Base-by-base conservation (phyloP, 2,329 filamentous ascomycete genomes). In the Aspergillus spinulosporus region DNA sequence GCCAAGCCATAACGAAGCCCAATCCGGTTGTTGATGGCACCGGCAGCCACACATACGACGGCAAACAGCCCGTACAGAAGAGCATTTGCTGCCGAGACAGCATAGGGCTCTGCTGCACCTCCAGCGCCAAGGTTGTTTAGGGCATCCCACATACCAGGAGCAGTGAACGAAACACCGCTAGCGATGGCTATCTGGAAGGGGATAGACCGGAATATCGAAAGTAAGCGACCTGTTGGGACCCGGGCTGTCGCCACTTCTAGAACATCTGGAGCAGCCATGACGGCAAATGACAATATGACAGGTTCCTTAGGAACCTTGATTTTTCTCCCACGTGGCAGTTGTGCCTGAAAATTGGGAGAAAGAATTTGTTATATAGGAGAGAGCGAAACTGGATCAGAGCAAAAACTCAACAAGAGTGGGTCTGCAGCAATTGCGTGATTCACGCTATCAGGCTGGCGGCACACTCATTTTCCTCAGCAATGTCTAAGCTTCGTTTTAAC, bases 1-100 rank as follows among this genome's bases (percentile, higher is more conserved):
- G 52, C 56, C 42, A 58, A n/a, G 2, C 56, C 56, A 12, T 43
- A 54, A 4, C 56, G 56, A 14, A 58, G 51, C 11, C 56, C 56
- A n/a, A 58, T 58, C 21, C 56, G 56, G 56, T 58, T 58, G 47
- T 58, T 58, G 42, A 58, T 58, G 6, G 56, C 56, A 12, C 56
- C 56, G 2, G 56, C 56, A 3, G 56, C 56, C 40, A 58, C 52
- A 47, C 56, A 58, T 4, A 58, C 56, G 9, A 58, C 43, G 6
- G 56, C 51, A 29, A 58, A 58, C 46, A 58, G 36, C 8, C 51
- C 56, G n/a, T 58, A 58, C 26, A 58, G 26, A 2, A 58, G 39
- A 3, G 56, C 56, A 7, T 58, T 58, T 2, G 56, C 56, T 2
- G 56, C 56, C 2, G 56, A 58, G 8, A 58, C 56, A 12, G 56